Conservation (phyloP, 2,329 filamentous ascomycete species). For the Penicillium sp. region DNA sequence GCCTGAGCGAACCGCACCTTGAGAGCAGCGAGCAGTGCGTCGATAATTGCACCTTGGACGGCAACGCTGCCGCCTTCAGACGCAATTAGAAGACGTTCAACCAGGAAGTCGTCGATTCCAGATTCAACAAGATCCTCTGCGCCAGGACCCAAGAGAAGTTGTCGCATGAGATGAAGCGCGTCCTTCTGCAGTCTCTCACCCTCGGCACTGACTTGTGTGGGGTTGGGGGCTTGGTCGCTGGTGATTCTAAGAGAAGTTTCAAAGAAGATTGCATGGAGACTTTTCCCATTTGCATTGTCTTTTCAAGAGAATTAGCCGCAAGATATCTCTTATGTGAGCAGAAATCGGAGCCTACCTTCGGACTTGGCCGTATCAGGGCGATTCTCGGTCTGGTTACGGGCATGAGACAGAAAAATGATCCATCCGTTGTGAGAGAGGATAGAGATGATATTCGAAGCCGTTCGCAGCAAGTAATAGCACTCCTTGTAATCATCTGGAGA, state of each 20-base stretch:
- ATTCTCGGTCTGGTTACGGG: conserved; percentile 47
- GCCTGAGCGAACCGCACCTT: conserved; percentile 52
- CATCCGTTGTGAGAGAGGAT: conserved; percentile 65
- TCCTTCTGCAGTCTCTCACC: conserved; percentile 65
- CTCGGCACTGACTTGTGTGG: conserved; percentile 43
- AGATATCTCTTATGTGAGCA: background rate
- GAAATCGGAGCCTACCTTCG: conserved; percentile 44
- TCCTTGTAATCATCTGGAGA: conserved; percentile 63
- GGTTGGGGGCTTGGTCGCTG: conserved; percentile 17
- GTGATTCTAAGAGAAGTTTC: conserved; percentile 29
- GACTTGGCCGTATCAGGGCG: conserved; percentile 40
- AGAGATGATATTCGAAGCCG: conserved; percentile 66
- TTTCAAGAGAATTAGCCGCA: conserved; percentile 3
- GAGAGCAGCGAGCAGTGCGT: conserved; percentile 69
- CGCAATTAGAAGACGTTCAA: conserved; percentile 61
- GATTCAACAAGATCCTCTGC: conserved; percentile 37
- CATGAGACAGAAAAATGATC: conserved; percentile 62
- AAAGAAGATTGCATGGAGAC: conserved; percentile 33
- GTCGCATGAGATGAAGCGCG: conserved; percentile 61
- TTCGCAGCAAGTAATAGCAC: conserved; percentile 71
- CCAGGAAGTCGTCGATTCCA: conserved; percentile 65
- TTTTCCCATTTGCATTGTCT: conserved; percentile 28
- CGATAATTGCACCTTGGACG: conserved; percentile 71
- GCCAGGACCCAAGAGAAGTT: conserved; percentile 38
- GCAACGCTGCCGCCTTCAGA: conserved; percentile 59